Conservation (phyloP, 2,329 filamentous ascomycete genomes). For the Ilyonectria mors-panacis region DNA sequence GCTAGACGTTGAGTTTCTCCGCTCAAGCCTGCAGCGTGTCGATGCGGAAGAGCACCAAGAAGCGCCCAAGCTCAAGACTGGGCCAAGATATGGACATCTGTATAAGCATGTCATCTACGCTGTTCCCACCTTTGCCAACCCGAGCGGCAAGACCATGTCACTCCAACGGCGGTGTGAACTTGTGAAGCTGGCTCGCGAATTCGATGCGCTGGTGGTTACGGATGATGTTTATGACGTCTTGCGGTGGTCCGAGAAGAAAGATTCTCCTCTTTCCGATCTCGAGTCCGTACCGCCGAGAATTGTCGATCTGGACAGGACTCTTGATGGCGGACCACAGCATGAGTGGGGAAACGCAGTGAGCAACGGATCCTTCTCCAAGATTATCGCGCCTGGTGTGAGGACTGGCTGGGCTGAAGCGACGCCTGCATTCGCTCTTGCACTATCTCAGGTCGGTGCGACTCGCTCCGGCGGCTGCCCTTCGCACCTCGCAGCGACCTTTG, state of each 20-base stretch:
- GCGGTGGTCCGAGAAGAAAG: constrained; percentile 64
- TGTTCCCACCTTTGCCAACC: constrained; percentile 80
- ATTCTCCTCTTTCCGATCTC: constrained; percentile 64
- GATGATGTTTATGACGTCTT: constrained; percentile 83
- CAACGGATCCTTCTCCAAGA: constrained; percentile 79
- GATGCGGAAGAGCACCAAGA: background rate
- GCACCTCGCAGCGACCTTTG: constrained; percentile 11
- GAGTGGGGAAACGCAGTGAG: constrained; percentile 74
- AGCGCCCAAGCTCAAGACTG: constrained; percentile 9
- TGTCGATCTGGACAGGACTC: constrained; percentile 6
- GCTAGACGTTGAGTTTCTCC: constrained; percentile 38
- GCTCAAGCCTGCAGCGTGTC: background rate
- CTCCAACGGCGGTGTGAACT: constrained; percentile 68
- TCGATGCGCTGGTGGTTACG: constrained; percentile 75
- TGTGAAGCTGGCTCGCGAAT: constrained; percentile 72
- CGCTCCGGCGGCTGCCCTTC: constrained; percentile 17
- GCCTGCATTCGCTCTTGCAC: constrained; percentile 5
- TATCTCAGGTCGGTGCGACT: background rate
- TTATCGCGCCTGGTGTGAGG: constrained; percentile 73
- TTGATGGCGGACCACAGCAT: constrained; percentile 2
- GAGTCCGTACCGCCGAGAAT: constrained; percentile 6
- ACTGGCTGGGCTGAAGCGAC: constrained; percentile 54
- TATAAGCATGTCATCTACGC: constrained; percentile 79
- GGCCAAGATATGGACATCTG: constrained; percentile 59
- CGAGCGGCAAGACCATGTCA: constrained; percentile 76